Evolutionary conservation across 1,284 basidiomycete species (phyloP).

Genomic region (Leccinum angustisporum): DNA sequence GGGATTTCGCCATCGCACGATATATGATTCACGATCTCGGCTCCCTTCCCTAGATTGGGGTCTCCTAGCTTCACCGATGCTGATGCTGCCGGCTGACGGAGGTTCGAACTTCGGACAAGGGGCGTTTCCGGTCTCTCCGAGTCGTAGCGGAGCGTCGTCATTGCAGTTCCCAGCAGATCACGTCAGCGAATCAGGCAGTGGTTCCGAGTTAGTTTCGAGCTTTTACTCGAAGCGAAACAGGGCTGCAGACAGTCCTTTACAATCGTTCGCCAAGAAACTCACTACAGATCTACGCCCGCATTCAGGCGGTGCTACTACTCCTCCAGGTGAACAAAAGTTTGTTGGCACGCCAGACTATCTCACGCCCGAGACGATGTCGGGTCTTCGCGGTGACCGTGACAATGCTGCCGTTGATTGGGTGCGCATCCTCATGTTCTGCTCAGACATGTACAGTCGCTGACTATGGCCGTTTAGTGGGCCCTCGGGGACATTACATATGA

Average conservation of each 20-base stretch:
- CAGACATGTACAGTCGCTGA: constrained; percentile 13
- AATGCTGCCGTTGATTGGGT: constrained; percentile 98
- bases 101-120: constrained; percentile 83
- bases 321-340: constrained; percentile 86
- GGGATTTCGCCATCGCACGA: constrained; percentile 50
- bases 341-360: constrained; percentile 98
- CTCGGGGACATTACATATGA: constrained; percentile 98
- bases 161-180: constrained; percentile 74
- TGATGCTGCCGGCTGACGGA: constrained; percentile 62
- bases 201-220: constrained; percentile 72
- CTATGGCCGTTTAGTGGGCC: constrained; percentile 70
- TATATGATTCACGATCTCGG: constrained; percentile 68
- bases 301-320: constrained; percentile 64
- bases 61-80: constrained; percentile 71
- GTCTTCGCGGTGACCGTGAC: constrained; percentile 93
- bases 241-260: constrained; percentile 70
- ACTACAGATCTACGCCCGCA: constrained; percentile 77
- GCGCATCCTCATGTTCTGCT: constrained; percentile 29
- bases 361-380: constrained; percentile 94
- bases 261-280: constrained; percentile 79
- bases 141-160: constrained; percentile 59
- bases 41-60: constrained; percentile 84
- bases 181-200: constrained; percentile 75
- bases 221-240: constrained; percentile 58
- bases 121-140: constrained; percentile 47